Base-by-base conservation (phyloP, 495 filamentous ascomycete genomes). In the Aspergillus funiculosus region DNA sequence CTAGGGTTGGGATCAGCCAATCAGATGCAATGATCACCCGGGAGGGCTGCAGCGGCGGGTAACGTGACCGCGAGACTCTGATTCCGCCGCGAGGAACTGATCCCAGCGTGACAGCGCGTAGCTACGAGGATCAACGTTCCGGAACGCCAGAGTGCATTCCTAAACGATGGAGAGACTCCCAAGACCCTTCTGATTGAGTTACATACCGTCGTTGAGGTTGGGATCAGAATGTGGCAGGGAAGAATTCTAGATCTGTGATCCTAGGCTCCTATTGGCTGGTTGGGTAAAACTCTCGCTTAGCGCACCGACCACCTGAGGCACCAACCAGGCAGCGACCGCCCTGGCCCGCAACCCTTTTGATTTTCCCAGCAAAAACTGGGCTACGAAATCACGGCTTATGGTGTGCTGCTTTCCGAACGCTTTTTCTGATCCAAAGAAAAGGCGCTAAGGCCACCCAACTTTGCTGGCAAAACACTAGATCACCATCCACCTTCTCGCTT, bases 231-330 rank as follows among this genome's bases (percentile, higher is more conserved):
- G 49, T 52, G 41, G 38, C 39, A 42, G 52, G 51, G 43, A 39
- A 54, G 54, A 43, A 67, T 69, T 62, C 55, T 41, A 60, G 42
- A 67, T 57, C 34, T 36, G 41, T 72, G 68, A 74, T 71, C 71
- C 66, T 66, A 54, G 0, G 13, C 18, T 46, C 42, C 59, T 43
- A 73, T 74, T 74, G 71, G 71, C 40, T 25, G 48, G 30, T n/a
- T 32, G 35, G 36, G 36, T 22, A 44, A 20, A 44, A 19, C 26
- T 26, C 69, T 69, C 69, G 69, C 68, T 74, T 74, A 69, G 52
- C 39, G 47, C 40, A 35, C 32, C 39, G 31, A 53, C 45, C 46
- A 52, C 42, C 44, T 40, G 44, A n/a, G n/a, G n/a, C n/a, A n/a
- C n/a, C n/a, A n/a, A n/a, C n/a, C 47, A 39, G 27, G 34, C 25